These are phyloP conservation scores for Arthrobotrys sphaeroides DNA, from an alignment of 2,329 filamentous ascomycete species.

Conservation along the genomic window DNA sequence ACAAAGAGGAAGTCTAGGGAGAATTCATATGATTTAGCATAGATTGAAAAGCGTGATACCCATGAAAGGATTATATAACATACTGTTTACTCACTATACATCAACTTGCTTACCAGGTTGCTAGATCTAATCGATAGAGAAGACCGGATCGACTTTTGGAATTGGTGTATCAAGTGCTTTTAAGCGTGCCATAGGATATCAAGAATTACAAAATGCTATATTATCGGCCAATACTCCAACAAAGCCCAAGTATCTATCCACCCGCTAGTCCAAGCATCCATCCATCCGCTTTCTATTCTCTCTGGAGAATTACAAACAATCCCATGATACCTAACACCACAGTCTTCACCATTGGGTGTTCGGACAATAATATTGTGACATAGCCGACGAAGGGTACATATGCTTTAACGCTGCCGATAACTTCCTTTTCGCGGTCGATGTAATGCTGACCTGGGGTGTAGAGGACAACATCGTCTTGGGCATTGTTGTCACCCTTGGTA, in stretches of 20 bases:
- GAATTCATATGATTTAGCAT: neutral
- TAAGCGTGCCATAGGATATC: constrained; percentile 1
- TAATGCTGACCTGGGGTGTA: constrained; percentile 89
- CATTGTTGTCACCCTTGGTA: constrained; percentile 98
- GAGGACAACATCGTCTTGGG: constrained; percentile 88
- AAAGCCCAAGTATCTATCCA: no score
- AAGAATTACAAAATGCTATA: constrained; percentile 31
- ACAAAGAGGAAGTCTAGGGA: constrained; percentile 57
- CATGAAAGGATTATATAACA: constrained; percentile 7
- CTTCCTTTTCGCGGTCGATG: constrained; percentile 80
- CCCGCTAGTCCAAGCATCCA: no score
- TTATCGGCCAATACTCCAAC: neutral
- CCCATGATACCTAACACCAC: constrained; percentile 96
- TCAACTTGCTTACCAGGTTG: neutral
- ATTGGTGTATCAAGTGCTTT: neutral
- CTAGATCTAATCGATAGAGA: neutral
- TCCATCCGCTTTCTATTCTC: constrained; percentile 70
- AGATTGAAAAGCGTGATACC: constrained; percentile 43
- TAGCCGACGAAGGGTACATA: constrained; percentile 97
- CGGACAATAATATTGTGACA: constrained; percentile 92
- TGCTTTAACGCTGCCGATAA: constrained; percentile 89
- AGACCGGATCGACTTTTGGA: neutral
- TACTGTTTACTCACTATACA: constrained; percentile 7
- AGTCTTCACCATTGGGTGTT: constrained; percentile 97
- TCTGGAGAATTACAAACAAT: constrained; percentile 86